Evolutionary conservation across 2,329 filamentous ascomycete genomes (phyloP).

Genomic region (Bipolaris sorokiniana): DNA sequence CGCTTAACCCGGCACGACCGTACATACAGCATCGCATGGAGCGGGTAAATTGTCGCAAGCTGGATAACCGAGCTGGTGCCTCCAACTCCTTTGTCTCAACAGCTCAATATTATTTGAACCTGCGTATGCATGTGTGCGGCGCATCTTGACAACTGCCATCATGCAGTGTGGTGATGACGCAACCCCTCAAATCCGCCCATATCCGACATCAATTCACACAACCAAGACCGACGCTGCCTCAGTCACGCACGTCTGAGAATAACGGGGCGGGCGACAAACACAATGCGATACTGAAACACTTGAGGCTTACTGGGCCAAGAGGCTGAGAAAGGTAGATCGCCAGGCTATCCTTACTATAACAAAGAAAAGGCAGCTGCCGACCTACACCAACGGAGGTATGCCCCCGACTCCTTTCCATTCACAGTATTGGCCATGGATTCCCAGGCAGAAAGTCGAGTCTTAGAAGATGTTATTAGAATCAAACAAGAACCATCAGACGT

Average conservation of each 20-base stretch:
- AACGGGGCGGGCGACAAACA: neutral
- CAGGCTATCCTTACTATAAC: neutral
- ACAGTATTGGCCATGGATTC: constrained; percentile 7
- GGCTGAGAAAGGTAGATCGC: neutral
- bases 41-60: neutral
- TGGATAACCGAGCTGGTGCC: neutral
- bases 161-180: neutral
- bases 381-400: neutral
- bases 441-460: constrained; percentile 7
- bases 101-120: neutral
- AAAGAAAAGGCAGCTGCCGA: neutral
- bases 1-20: neutral
- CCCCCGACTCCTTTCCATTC: neutral
- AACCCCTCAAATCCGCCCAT: neutral
- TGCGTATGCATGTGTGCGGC: neutral
- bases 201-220: neutral
- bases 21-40: neutral
- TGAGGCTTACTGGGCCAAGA: neutral
- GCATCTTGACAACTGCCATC: neutral
- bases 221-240: neutral
- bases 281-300: constrained; percentile 1
- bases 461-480: neutral
- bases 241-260: neutral
- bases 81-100: neutral
- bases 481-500: neutral